Evolutionary conservation across 2,329 filamentous ascomycete genomes (phyloP), one percentile per base, ranked within the genome.

Genomic region (Reticulascus tulasneorum): DNA sequence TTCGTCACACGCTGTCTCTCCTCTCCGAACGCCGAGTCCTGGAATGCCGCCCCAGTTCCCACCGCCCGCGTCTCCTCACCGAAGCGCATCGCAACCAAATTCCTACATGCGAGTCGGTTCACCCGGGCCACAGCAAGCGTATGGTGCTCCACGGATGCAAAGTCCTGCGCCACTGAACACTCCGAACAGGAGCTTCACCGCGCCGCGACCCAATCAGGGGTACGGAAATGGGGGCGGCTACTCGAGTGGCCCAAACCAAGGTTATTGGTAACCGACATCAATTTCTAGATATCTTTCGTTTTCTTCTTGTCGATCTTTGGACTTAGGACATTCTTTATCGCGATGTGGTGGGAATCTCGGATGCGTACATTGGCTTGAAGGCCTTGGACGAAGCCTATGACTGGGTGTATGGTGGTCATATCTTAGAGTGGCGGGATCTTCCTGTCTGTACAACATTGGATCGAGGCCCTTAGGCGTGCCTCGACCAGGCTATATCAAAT

Each of bases 121-220:
- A 15, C 39, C 44, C 9, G 35, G 20, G 27, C n/a, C 37, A 23
- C n/a, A n/a, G 21, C 13, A 11, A 17, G 8, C 32, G 13, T 34
- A 26, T 13, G 23, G 32, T 19, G 32, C 9, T n/a, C 32, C 32
- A 9, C 32, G 32, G 7, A 18, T 17, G 11, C 37, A 45, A 13
- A 45, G 42, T 27, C 42, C 42, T 21, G 40, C 40, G 25, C 40
- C 40, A 12, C 40, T 45, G 37, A 42, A 37, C 24, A 36, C 40
- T 9, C 40, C 40, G 23, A 29, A 26, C 7, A 30, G 34, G 10
- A 37, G 44, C 24, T 32, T 36, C 25, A 29, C 16, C 24, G n/a
- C 24, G 24, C 7, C 24, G 23, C 23, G 33, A 34, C 19, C 28
- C 23, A 34, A 44, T 22, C 41, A 44, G 20, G 15, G 28, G 20